Base-by-base conservation (phyloP, 345 rosid species). In the Sisymbrium altissimum region DNA sequence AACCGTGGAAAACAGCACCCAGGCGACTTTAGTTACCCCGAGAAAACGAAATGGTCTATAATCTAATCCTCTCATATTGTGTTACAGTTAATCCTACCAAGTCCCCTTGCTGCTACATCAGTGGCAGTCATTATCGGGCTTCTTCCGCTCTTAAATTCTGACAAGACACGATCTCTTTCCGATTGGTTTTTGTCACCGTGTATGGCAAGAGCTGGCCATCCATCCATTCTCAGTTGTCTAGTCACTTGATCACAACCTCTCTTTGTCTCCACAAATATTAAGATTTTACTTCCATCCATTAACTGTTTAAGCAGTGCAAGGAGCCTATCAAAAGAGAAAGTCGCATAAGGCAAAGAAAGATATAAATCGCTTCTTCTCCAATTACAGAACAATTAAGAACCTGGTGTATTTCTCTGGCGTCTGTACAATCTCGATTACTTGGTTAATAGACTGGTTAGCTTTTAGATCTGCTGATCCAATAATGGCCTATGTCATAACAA, bases 91-190 rank as follows among this genome's bases (percentile, higher is more conserved):
- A 86, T 83, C 97, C 95, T 94, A 94, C 97, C 98, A 87, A 94
- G 97, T 78, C 98, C 98, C 85, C 98, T 85, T 39, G 97, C 98
- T 70, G 98, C 98, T 71, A 93, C 98, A 79, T 93, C 97, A 78
- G 97, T 93, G 74, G 98, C 98, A 78, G 90, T 93, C 98, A 93
- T 91, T 75, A 93, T 83, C 25, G 92, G 86, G 80, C 84, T 93
- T 81, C 94, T 85, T 85, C 98, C 98, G 75, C 91, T 88, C 78
- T 85, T 93, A 85, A 93, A 93, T 73, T 93, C 98, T 17, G 96
- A 85, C 71, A 94, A 86, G 73, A 94, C 98, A 89, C 98, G 83
- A 69, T 94, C 98, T 81, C 98, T 87, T 86, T 94, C 98, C 6
- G 85, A 17, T 86, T 91, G 97, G 76, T 82, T 94, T 83, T 94